Evolutionary conservation across 495 filamentous ascomycete species (phyloP).

Genomic region (Penicillium longicatenatum): DNA sequence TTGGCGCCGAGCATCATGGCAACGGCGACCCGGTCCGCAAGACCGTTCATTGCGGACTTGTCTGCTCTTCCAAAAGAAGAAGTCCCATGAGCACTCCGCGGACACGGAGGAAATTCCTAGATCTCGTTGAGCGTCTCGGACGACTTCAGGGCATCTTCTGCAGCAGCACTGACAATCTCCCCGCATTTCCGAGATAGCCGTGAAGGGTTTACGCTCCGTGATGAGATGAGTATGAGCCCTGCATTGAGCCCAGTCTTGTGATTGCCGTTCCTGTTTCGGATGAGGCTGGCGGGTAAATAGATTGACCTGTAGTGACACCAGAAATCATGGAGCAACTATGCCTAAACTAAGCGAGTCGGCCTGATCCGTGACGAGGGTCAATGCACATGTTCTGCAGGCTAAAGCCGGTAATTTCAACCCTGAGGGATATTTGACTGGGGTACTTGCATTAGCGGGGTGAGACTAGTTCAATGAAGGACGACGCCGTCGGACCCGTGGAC

Average conservation of each 20-base stretch:
- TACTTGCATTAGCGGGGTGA: slow-evolving; percentile 12
- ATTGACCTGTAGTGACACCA: background rate
- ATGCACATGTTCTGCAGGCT: slow-evolving; percentile 17
- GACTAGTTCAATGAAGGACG: slow-evolving; percentile 5
- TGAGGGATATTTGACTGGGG: slow-evolving; percentile 1
- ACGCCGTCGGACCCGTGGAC: slow-evolving; percentile 3
- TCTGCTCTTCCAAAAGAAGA: slow-evolving; percentile 21
- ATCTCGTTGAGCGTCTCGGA: slow-evolving; percentile 3
- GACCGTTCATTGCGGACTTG: slow-evolving; percentile 7
- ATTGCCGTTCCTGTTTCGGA: background rate
- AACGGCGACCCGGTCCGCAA: slow-evolving; percentile 17
- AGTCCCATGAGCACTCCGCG: slow-evolving; percentile 19
- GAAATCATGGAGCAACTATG: background rate
- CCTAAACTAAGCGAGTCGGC: slow-evolving; percentile 6
- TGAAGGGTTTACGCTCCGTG: slow-evolving; percentile 4
- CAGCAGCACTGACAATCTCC: slow-evolving; percentile 3
- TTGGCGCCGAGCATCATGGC: background rate
- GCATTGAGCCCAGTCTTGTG: background rate
- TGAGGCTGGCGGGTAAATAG: background rate
- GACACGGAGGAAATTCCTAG: slow-evolving; percentile 28
- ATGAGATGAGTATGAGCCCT: slow-evolving; percentile 5
- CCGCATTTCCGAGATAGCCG: slow-evolving; percentile 1
- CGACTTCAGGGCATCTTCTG: slow-evolving; percentile 8
- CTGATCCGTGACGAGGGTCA: slow-evolving; percentile 22
- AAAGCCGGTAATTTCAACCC: slow-evolving; percentile 17